Base-by-base conservation (phyloP, 495 filamentous ascomycete genomes). In the Trichoderma asperelloides region DNA sequence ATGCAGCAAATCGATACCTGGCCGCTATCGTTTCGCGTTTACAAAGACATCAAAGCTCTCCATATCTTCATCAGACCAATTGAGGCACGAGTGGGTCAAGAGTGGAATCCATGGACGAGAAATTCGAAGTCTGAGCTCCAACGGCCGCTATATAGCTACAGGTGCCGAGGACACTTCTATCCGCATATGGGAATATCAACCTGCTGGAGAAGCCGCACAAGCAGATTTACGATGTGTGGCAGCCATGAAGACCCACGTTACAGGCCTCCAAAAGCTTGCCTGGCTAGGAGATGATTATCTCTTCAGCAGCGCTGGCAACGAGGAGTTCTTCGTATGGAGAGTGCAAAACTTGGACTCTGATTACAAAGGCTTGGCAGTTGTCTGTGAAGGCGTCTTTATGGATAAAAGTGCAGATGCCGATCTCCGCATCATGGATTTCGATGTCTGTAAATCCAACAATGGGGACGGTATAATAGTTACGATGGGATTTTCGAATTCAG, bases 151-250 rank as follows among this genome's bases (percentile, higher is more conserved):
- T 21, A 75, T 96, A 47, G 93, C 91, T 0, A 98, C 94, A 0
- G 95, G 90, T 0, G 89, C 91, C 0, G 95, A 98, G 76, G 95
- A 98, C 70, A 98, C 96, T 0, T 79, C 84, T 0, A 89, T 98
- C 68, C 85, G 90, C 23, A 83, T 98, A 28, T 91, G 85, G 77
- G 70, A 74, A n/a, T 77, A 77, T 27, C 41, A 16, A 21, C 11
- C 18, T 11, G 27, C 30, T 12, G 8, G 27, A 21, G 39, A 66
- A 0, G 64, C 25, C 18, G 39, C n/a, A n/a, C 27, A 65, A n/a
- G 30, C 60, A n/a, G 9, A 69, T 67, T 41, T 86, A 68, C 80
- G 70, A 55, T 89, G 86, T 68, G 69, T 88, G 9, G 82, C 85
- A n/a, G 82, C 88, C 2, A 68, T 96, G 63, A 84, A 88, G 60